These are phyloP conservation scores for Russula compacta DNA, from an alignment of 768 basidiomycete species.

Conservation along the genomic window DNA sequence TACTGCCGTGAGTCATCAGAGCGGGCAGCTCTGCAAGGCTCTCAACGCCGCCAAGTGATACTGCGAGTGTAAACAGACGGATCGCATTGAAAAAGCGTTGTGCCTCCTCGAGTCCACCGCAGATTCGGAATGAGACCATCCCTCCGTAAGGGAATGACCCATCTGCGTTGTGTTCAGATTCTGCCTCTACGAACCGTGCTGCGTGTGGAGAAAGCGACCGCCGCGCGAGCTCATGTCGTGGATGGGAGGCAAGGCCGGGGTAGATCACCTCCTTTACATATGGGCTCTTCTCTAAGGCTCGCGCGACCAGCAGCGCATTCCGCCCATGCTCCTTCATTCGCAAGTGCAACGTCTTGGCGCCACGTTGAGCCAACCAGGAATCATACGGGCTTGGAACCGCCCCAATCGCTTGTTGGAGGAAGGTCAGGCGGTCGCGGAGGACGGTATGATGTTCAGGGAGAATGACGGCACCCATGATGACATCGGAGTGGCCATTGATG, in stretches of 20 bases:
- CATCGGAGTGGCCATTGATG: conserved; percentile 89
- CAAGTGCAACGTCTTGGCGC: conserved; percentile 83
- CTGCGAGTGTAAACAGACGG: conserved; percentile 71
- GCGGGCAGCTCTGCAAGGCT: conserved; percentile 81
- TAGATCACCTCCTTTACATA: conserved; percentile 79
- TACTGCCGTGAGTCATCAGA: conserved; percentile 80
- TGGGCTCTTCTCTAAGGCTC: conserved; percentile 42
- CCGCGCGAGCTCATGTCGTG: conserved; percentile 57
- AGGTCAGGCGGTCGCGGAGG: conserved; percentile 53
- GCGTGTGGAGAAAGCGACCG: conserved; percentile 61
- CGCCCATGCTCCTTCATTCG: conserved; percentile 81
- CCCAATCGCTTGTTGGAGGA: conserved; percentile 85
- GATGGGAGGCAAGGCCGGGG: conserved; percentile 66
- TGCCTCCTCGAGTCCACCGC: conserved; percentile 43
- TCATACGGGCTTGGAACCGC: conserved; percentile 83
- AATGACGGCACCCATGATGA: conserved; percentile 80
- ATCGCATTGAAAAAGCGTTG: conserved; percentile 58
- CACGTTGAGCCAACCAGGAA: conserved; percentile 83
- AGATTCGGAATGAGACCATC: conserved; percentile 70
- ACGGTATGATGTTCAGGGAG: conserved; percentile 46
- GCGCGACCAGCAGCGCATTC: conserved; percentile 73
- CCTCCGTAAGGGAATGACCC: conserved; percentile 82
- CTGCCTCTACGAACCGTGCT: conserved; percentile 44
- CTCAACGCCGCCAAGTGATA: conserved; percentile 89
- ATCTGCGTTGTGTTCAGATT: conserved; percentile 25